Evolutionary conservation across 176 grass and related monocot genomes (phyloP).

Genomic region (Leersia perrieri): DNA sequence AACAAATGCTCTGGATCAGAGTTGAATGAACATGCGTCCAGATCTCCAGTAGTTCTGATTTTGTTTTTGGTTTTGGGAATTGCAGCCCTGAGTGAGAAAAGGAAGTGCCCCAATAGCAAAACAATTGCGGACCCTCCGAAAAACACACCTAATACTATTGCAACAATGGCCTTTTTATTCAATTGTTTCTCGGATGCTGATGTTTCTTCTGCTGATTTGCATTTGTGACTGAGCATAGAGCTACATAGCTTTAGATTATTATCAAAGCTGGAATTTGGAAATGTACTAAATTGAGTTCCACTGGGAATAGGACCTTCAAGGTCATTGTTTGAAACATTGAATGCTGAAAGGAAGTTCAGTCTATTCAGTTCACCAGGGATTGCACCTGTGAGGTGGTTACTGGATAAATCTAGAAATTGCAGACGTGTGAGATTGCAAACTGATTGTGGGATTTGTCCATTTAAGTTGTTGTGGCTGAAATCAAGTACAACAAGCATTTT

Average conservation of each 20-base stretch:
- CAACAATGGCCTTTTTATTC: not conserved
- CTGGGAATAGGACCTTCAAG: constrained; percentile 32
- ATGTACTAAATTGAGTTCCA: constrained; percentile 28
- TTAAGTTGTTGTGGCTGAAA: constrained; percentile 25
- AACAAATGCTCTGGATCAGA: not conserved
- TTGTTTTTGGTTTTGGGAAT: not conserved
- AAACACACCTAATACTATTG: constrained; percentile 22
- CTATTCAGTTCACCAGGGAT: not conserved
- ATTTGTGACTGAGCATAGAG: not conserved
- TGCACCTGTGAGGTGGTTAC: constrained; percentile 18
- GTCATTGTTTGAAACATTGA: constrained; percentile 27
- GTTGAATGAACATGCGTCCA: constrained; percentile 2
- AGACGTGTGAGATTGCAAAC: constrained; percentile 31
- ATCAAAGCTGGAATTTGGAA: not conserved
- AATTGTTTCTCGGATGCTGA: not conserved
- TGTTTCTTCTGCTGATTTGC: not conserved
- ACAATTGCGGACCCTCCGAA: not conserved
- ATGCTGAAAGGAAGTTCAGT: constrained; percentile 27
- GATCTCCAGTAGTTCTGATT: not conserved
- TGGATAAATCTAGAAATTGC: constrained; percentile 12
- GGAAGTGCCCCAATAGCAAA: not conserved
- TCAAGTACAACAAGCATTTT: not conserved
- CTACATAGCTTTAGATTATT: constrained; percentile 28
- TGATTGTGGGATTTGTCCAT: constrained; percentile 5
- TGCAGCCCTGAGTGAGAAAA: not conserved